These are phyloP conservation scores for Termitomyces sp. DNA, from an alignment of 768 basidiomycete species.

Conservation along the genomic window DNA sequence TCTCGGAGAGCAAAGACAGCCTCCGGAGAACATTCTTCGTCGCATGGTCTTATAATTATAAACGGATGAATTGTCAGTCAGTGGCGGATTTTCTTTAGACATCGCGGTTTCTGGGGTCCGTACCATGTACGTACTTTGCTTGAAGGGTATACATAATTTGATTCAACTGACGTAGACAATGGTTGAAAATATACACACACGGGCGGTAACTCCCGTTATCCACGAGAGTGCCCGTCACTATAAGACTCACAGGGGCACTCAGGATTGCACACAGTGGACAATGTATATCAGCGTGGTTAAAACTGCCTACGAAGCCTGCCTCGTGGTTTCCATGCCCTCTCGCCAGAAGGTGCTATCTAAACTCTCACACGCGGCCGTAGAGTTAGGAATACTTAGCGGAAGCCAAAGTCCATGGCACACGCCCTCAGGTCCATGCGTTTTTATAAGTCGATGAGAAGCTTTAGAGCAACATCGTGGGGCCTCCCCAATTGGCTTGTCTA, in stretches of 20 bases:
- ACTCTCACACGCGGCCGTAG: not conserved
- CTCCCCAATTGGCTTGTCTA: not conserved
- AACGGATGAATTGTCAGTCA: not conserved
- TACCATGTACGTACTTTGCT: slow-evolving; percentile 1
- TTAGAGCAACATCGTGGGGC: not conserved
- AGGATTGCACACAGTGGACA: not conserved
- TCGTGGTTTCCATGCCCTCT: slow-evolving; percentile 5
- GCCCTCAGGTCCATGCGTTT: not conserved
- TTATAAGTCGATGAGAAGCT: not conserved
- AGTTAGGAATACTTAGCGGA: slow-evolving; percentile 1
- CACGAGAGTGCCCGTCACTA: not conserved
- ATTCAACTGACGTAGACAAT: slow-evolving; percentile 7
- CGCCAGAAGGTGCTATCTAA: not conserved
- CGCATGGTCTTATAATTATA: too few relatives aligned
- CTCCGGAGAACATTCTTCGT: not conserved
- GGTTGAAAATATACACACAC: not conserved
- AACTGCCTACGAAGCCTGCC: not conserved
- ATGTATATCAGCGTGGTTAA: not conserved
- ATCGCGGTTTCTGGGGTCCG: slow-evolving; percentile 2
- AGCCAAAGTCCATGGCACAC: not conserved
- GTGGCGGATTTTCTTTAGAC: not conserved
- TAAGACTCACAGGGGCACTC: too few relatives aligned
- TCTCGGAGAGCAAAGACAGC: not conserved
- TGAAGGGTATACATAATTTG: slow-evolving; percentile 9
- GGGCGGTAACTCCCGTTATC: not conserved